phyloP scores from a whole-genome alignment of 805 yeast genomes.

The Lipomyces yamadae region DNA sequence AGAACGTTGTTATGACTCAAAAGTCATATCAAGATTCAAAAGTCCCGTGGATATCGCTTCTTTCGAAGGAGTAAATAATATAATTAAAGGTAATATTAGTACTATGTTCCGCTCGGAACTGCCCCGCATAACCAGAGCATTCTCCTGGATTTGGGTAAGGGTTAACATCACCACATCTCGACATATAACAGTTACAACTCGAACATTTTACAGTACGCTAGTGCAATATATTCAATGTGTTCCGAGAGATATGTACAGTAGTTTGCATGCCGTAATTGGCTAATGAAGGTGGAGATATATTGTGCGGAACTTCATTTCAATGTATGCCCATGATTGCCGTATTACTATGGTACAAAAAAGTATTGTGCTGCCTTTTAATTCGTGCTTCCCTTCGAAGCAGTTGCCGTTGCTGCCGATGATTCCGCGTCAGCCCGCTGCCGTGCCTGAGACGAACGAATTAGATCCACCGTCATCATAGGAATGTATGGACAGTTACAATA shows the following conservation, averaged over 20 bases:
- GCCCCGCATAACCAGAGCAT: too few relatives aligned
- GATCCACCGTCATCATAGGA: too few relatives aligned
- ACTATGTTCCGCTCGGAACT: too few relatives aligned
- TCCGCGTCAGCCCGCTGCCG: background rate
- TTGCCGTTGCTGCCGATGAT: background rate
- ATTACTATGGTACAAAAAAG: background rate
- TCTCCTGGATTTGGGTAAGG: too few relatives aligned
- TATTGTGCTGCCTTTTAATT: background rate
- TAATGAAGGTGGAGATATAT: background rate
- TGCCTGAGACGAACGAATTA: slow-evolving; percentile 1
- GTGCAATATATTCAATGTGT: background rate
- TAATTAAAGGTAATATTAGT: too few relatives aligned
- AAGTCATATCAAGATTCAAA: too few relatives aligned
- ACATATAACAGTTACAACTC: background rate
- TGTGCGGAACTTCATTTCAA: background rate
- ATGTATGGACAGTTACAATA: background rate
- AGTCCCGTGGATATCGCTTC: too few relatives aligned
- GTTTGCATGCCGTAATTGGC: background rate
- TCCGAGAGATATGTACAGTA: background rate
- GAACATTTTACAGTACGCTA: background rate
- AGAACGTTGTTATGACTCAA: too few relatives aligned
- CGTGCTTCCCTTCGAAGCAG: background rate
- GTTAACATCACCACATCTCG: background rate
- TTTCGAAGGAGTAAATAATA: too few relatives aligned
- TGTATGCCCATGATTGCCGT: background rate